Percentiles rank a stretch among this genome's conserved stretches.
These are phyloP conservation scores for Syzygium aromaticum DNA, from an alignment of 345 rosid genomes.

Conservation along the genomic window DNA sequence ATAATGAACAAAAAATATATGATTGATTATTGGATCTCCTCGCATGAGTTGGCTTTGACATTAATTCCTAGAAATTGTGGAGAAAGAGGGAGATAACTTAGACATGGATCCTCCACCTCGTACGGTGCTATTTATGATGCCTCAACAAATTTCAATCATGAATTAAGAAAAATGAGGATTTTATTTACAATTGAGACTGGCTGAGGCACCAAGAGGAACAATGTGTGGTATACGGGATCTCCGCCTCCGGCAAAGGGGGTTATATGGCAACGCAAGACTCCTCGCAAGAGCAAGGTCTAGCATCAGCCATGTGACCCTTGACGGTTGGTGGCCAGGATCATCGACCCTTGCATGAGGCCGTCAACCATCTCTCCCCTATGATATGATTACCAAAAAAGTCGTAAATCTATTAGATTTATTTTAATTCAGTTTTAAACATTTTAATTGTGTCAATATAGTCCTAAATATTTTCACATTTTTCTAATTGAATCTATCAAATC, in stretches of 20 bases:
- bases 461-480: too few species aligned
- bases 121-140: neutral
- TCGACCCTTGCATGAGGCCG: neutral
- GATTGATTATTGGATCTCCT: too few species aligned
- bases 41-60: too few species aligned
- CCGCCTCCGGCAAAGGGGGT: neutral
- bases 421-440: too few species aligned
- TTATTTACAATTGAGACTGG: neutral
- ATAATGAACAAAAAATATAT: too few species aligned
- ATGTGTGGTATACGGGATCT: too few species aligned
- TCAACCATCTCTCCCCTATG: neutral
- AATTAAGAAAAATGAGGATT: neutral
- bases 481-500: too few species aligned
- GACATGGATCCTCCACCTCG: neutral
- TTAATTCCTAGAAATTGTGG: too few species aligned
- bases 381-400: too few species aligned
- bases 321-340: neutral
- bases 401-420: too few species aligned
- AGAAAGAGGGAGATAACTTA: neutral
- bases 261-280: neutral
- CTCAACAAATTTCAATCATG: neutral
- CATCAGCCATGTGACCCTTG: neutral
- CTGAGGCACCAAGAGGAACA: neutral
- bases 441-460: too few species aligned
- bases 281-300: neutral